A percentile compares a stretch with the other conserved stretches of the same genome.
phyloP scores from a whole-genome alignment of 2,329 filamentous ascomycete species.

The Apiospora malaysiana region DNA sequence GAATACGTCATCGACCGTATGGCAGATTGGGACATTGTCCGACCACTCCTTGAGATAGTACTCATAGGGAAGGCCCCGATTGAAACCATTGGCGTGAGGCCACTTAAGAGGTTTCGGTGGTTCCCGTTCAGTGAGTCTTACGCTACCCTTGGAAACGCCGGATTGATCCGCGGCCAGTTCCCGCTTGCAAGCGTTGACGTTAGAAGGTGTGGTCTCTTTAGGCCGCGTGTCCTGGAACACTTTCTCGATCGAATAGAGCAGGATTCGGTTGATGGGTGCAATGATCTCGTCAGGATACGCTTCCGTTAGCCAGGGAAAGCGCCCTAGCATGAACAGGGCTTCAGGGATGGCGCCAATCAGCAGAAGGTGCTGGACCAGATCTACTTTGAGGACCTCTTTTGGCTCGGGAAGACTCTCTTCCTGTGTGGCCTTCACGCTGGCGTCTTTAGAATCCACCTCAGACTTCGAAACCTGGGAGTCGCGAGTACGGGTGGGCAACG shows the following conservation, averaged over 20 bases:
- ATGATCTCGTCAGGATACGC: conserved; percentile 81
- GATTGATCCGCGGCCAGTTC: conserved; percentile 64
- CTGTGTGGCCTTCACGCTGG: conserved; percentile 49
- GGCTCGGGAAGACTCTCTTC: conserved; percentile 70
- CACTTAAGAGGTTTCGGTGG: conserved; percentile 77
- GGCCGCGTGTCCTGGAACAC: conserved; percentile 60
- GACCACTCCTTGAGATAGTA: conserved; percentile 99
- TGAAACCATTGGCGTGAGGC: conserved; percentile 83
- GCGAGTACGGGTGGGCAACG: conserved; percentile 52
- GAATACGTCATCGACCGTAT: conserved; percentile 89
- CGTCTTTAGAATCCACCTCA: conserved; percentile 57
- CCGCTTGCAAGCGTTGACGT: conserved; percentile 41
- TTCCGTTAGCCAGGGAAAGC: conserved; percentile 91
- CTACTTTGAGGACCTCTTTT: conserved; percentile 80
- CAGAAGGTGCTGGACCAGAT: conserved; percentile 82
- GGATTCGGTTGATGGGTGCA: conserved; percentile 78
- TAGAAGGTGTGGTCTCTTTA: conserved; percentile 39
- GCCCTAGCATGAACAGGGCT: conserved; percentile 87
- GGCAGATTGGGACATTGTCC: conserved; percentile 91
- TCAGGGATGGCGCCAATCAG: conserved; percentile 93
- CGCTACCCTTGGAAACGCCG: conserved; percentile 70
- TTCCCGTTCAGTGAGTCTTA: conserved; percentile 64
- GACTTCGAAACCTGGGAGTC: conserved; percentile 57
- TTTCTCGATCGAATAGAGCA: conserved; percentile 81
- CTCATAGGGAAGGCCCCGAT: conserved; percentile 79